Base-by-base conservation (phyloP, 2,329 filamentous ascomycete genomes). In the Tolypocladium endophyticum region DNA sequence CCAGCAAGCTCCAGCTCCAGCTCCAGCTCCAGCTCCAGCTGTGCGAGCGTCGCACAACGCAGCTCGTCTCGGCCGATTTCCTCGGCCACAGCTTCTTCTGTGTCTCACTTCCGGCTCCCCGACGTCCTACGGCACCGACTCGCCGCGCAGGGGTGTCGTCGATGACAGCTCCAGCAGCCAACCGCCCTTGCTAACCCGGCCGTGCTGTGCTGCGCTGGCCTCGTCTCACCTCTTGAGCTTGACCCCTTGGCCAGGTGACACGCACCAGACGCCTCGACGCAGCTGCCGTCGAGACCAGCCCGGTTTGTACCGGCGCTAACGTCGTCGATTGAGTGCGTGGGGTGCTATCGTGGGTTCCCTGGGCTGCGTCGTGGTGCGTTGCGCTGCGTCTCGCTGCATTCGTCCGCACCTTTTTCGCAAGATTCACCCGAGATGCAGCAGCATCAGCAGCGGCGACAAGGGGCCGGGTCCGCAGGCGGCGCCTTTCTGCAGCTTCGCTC, bases 401-500 rank as follows among this genome's bases (percentile, higher is more conserved):
- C 6, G 47, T 52, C 47, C 28, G 18, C 50, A 2, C 23, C 23
- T 11, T 33, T 30, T 33, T 35, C 50, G 50, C 50, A 53, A 53
- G 18, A 33, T 9, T 35, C 30, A 30, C 20, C 50, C 57, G 57
- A 25, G 7, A 58, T 58, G 57, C 57, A 58, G 35, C 57, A 58
- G 57, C 57, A 58, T 9, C 57, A 58, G 57, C 57, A 50, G n/a
- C 45, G 20, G 6, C 33, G 43, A 25, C 56, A 12, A 38, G 35
- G 25, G 38, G n/a, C 56, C 3, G 23, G 33, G 33, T 36, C 41
- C 18, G n/a, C 9, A 16, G 25, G 23, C 38, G 52, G 52, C 33
- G 35, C 60, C 25, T 50, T 59, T 33, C 55, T 62, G 53, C 61
- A 58, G 58, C 68, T 74, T 56, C 63, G 67, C 36, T 63, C 67